Conservation (phyloP, 768 basidiomycete species). For the Boletus reticulatus region DNA sequence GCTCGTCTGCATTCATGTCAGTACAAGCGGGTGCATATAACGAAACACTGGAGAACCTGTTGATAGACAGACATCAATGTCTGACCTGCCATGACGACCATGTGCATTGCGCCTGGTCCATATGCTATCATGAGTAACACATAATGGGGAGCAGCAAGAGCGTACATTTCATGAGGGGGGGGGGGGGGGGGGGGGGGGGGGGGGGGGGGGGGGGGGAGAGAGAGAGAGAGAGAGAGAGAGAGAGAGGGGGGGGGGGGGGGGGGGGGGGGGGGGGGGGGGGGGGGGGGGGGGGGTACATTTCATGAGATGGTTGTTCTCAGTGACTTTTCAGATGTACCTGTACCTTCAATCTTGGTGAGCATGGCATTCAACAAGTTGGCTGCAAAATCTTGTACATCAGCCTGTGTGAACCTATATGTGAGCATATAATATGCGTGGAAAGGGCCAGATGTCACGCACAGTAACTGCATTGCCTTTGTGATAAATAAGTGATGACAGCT, state of each 20-base stretch:
- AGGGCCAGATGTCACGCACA: conserved; percentile 49
- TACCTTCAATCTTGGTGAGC: conserved; percentile 75
- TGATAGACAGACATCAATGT: conserved; percentile 68
- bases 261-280: no score
- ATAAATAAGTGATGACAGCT: conserved; percentile 94
- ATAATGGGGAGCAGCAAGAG: background rate
- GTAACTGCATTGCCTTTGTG: conserved; percentile 67
- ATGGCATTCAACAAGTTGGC: conserved; percentile 67
- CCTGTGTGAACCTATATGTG: conserved; percentile 71
- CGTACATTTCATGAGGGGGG: no score
- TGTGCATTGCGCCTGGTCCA: conserved; percentile 84
- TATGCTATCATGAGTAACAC: background rate
- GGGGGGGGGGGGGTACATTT: no score
- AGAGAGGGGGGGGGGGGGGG: no score
- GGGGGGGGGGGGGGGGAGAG: no score
- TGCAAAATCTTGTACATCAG: conserved; percentile 85
- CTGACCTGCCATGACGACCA: conserved; percentile 86
- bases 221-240: no score
- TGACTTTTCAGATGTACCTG: conserved; percentile 85
- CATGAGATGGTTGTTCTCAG: conserved; percentile 98
- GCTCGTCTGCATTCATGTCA: conserved; percentile 83
- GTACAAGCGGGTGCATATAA: conserved; percentile 76
- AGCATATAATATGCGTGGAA: background rate
- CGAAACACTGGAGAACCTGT: conserved; percentile 65
- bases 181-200: no score